Evolutionary conservation across 192 early-diverging fungal genomes (phyloP), one percentile per base, ranked within the genome.

Genomic region (Hyaloraphidium curvatum): DNA sequence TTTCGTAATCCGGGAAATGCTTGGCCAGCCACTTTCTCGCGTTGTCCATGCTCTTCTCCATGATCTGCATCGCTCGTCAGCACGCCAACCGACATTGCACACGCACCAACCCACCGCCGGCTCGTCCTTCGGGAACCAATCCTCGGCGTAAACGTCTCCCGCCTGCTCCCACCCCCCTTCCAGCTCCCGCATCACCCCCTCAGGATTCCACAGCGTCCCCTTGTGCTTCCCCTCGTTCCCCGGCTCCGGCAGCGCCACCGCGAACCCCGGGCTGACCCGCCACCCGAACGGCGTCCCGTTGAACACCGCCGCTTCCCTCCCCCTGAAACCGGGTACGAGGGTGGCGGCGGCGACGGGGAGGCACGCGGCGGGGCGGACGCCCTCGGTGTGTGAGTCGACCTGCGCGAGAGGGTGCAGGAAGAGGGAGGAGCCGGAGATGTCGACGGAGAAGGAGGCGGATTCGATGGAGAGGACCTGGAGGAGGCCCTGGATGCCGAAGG

Each of bases 391-490:
- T n/a, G n/a, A n/a, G 43, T 48, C 43, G 14, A 14, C 43, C 43
- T 22, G 23, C 23, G 14, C 17, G 7, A 48, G 17, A 7, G 43
- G 43, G 23, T 48, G 43, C 7, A 48, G 43, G 17, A 25, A 14
- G 43, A 48, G 17, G 25, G 7, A 22, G 43, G 14, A 25, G 4
- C 43, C 43, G 43, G 43, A 21, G 25, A 48, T 48, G 43, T 48
- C 43, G 19, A 48, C 14, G 14, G 5, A 5, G 43, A 48, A 48
- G 43, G 9, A 48, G 7, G 7, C 17, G 17, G 43, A 48, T 25
- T 48, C 43, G 43, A 48, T 25, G 7, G 43, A 22, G 17, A 48
- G 19, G 43, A 48, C 43, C 23, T 48, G 43, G 25, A 48, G 43
- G 43, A 48, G 43, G 11, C 17, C 43, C 17, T 48, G 43, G 11